These are phyloP conservation scores for Dryadomyces sulphureus DNA, from an alignment of 2,329 filamentous ascomycete genomes.

Conservation along the genomic window DNA sequence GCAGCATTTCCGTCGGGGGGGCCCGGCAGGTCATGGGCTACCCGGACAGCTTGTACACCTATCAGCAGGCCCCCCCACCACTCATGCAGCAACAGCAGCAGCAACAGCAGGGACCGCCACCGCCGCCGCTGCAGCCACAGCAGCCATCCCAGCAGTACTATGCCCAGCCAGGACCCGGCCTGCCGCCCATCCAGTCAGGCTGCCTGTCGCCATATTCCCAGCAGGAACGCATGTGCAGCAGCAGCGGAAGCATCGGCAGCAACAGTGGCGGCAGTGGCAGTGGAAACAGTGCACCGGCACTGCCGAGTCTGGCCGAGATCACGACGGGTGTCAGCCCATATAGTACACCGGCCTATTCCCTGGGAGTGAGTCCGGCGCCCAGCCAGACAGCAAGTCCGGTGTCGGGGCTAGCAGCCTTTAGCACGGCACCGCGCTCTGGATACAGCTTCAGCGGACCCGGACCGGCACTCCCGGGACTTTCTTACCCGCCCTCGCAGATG, in stretches of 20 bases:
- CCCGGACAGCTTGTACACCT: constrained; percentile 13
- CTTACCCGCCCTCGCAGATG: background rate
- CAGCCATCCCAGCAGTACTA: constrained; percentile 10
- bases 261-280: constrained; percentile 14
- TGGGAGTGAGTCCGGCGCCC: constrained; percentile 22
- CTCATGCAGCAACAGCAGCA: background rate
- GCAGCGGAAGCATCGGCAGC: too few species aligned
- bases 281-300: too few species aligned
- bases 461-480: background rate
- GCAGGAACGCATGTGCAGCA: constrained; percentile 10
- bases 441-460: background rate
- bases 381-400: constrained; percentile 27
- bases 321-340: constrained; percentile 50
- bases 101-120: background rate
- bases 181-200: constrained; percentile 36
- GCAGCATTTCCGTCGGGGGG: background rate
- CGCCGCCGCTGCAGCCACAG: constrained; percentile 16
- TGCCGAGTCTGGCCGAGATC: constrained; percentile 49
- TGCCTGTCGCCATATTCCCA: constrained; percentile 1
- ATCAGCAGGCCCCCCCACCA: constrained; percentile 10
- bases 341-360: constrained; percentile 39
- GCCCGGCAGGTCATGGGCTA: background rate
- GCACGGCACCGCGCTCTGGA: background rate
- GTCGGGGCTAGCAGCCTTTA: constrained; percentile 2
- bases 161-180: constrained; percentile 21